Conservation (phyloP, 1,139 yeast genomes). For the Kurtzmaniella quercitrusa region DNA sequence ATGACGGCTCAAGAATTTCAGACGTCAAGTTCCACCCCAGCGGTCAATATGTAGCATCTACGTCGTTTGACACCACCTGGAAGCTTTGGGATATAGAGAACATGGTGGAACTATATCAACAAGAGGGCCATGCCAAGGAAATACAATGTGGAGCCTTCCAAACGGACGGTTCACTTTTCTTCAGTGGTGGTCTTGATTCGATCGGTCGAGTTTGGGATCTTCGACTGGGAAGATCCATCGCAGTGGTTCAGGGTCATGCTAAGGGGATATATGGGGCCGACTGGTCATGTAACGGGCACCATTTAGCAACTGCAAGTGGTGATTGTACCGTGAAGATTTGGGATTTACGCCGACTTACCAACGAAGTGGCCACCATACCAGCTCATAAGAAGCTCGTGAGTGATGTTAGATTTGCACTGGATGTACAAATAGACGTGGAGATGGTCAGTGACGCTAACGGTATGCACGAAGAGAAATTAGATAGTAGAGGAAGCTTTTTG, state of each 20-base stretch:
- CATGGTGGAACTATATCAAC: conserved; percentile 35
- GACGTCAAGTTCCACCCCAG: conserved; percentile 66
- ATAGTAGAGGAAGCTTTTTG: conserved; percentile 44
- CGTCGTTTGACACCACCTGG: conserved; percentile 90
- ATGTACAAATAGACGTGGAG: conserved; percentile 9
- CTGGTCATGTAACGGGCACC: conserved; percentile 75
- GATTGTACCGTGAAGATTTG: conserved; percentile 80
- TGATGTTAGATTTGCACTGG: conserved; percentile 51
- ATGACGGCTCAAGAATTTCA: conserved; percentile 42
- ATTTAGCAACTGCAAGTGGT: conserved; percentile 79
- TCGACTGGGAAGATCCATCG: conserved; percentile 67
- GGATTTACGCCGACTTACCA: conserved; percentile 61
- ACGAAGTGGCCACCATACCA: conserved; percentile 52
- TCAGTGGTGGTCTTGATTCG: conserved; percentile 80
- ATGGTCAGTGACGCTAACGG: conserved; percentile 27
- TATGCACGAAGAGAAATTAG: conserved; percentile 17
- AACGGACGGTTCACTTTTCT: conserved; percentile 71
- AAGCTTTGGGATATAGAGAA: conserved; percentile 72
- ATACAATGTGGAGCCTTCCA: conserved; percentile 65
- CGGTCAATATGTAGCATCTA: conserved; percentile 53
- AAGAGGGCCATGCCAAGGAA: conserved; percentile 85
- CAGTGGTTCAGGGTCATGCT: conserved; percentile 62
- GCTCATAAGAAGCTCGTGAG: conserved; percentile 78
- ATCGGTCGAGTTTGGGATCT: conserved; percentile 80
- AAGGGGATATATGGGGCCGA: conserved; percentile 68